Evolutionary conservation across 2,329 filamentous ascomycete genomes (phyloP).

Genomic region (Alternaria brassicae): DNA sequence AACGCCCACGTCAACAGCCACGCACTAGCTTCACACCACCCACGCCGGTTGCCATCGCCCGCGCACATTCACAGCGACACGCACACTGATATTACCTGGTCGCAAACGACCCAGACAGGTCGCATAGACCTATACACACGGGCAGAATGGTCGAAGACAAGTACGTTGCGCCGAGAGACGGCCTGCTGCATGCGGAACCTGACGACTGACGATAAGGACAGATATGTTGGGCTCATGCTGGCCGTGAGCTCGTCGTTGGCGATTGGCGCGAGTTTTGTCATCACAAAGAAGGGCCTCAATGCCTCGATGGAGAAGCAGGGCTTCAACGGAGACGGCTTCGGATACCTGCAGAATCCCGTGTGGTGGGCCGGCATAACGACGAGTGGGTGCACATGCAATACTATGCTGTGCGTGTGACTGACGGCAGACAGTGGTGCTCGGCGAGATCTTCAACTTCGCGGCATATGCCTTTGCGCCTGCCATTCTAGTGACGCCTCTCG

Average conservation of each 20-base stretch:
- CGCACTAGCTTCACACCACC: slow-evolving; percentile 9
- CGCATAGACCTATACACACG: slow-evolving; percentile 20
- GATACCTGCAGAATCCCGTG: slow-evolving; percentile 90
- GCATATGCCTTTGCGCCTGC: slow-evolving; percentile 98
- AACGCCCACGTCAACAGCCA: slow-evolving; percentile 9
- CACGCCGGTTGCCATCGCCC: not conserved
- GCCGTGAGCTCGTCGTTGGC: slow-evolving; percentile 52
- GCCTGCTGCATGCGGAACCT: not conserved
- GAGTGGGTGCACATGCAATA: slow-evolving; percentile 62
- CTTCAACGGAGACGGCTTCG: slow-evolving; percentile 95
- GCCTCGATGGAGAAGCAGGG: slow-evolving; percentile 90
- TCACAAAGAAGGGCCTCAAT: slow-evolving; percentile 97
- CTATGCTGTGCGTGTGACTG: slow-evolving; percentile 16
- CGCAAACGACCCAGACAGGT: slow-evolving; percentile 7
- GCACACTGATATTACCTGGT: slow-evolving; percentile 5
- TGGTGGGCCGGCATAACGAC: slow-evolving; percentile 97
- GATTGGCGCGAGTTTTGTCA: slow-evolving; percentile 87
- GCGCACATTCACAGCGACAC: slow-evolving; percentile 4
- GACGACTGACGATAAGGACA: slow-evolving; percentile 39
- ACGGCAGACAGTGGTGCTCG: slow-evolving; percentile 74
- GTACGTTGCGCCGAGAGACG: slow-evolving; percentile 35
- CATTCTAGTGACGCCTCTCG: slow-evolving; percentile 95
- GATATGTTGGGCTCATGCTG: slow-evolving; percentile 52
- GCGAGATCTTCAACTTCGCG: slow-evolving; percentile 96
- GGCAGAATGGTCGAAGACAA: slow-evolving; percentile 51